Percentiles rank a stretch among this genome's conserved stretches.
These are phyloP conservation scores for Raffaelea deltoideospora DNA, from an alignment of 2,329 filamentous ascomycete species.

Conservation along the genomic window DNA sequence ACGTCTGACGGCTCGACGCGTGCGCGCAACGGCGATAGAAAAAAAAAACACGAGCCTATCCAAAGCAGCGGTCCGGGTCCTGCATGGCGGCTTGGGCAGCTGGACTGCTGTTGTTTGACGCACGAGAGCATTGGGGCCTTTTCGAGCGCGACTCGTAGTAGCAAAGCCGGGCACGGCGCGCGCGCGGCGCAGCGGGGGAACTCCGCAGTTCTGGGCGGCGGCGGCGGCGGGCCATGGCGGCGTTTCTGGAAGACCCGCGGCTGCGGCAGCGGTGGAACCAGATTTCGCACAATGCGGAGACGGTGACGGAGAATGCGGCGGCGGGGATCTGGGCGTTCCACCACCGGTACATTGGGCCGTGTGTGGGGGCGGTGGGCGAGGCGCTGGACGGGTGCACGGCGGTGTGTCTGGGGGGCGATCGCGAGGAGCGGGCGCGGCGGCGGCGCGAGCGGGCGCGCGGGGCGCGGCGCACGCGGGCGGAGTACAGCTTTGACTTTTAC, in stretches of 20 bases:
- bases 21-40: too few species aligned
- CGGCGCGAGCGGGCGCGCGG: conserved; percentile 44
- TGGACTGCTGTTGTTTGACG: too few species aligned
- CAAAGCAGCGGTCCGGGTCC: too few species aligned
- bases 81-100: too few species aligned
- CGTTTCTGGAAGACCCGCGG: conserved; percentile 64
- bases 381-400: conserved; percentile 60
- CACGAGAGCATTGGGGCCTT: too few species aligned
- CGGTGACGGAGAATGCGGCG: conserved; percentile 81
- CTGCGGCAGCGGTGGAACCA: conserved; percentile 90
- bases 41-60: too few species aligned
- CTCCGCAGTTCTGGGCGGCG: too few species aligned
- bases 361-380: conserved; percentile 50
- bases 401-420: conserved; percentile 54
- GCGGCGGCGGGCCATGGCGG: conserved; percentile 25
- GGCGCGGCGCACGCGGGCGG: conserved; percentile 43
- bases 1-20: too few species aligned
- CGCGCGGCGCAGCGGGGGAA: too few species aligned
- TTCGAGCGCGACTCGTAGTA: too few species aligned
- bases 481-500: conserved; percentile 91
- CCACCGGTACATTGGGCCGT: conserved; percentile 73
- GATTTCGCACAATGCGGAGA: conserved; percentile 68
- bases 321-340: conserved; percentile 81
- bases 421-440: conserved; percentile 59
- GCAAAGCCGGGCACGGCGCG: too few species aligned